Percentiles rank a stretch among this genome's conserved stretches.
These are phyloP conservation scores for Orbilia quercus DNA, from an alignment of 2,329 filamentous ascomycete species.

Conservation along the genomic window DNA sequence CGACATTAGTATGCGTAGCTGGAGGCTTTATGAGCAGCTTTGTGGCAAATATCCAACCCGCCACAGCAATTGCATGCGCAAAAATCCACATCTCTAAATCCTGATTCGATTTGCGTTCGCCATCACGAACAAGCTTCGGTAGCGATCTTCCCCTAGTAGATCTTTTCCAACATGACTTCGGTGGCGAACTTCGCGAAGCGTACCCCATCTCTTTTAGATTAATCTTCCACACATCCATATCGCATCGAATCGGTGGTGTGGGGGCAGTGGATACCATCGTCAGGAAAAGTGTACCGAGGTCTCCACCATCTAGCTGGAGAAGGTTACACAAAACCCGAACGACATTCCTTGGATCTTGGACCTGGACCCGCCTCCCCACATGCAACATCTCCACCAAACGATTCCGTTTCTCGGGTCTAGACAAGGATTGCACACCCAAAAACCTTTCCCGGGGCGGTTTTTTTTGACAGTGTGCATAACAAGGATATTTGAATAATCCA, in stretches of 20 bases:
- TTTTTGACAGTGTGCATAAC: constrained; percentile 5
- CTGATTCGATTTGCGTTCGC: neutral
- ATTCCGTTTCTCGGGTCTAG: constrained; percentile 5
- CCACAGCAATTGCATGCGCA: constrained; percentile 1
- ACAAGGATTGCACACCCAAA: constrained; percentile 13
- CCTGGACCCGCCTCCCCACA: constrained; percentile 20
- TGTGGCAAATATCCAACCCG: constrained; percentile 10
- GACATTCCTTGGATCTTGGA: constrained; percentile 19
- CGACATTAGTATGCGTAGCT: neutral
- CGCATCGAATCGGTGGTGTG: too few species aligned
- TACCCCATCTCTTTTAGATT: neutral
- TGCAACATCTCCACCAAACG: constrained; percentile 11
- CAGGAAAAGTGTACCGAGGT: neutral
- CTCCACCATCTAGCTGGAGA: constrained; percentile 19
- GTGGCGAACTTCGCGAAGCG: too few species aligned
- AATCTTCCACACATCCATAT: neutral
- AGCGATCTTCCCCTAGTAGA: neutral
- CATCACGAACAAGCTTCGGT: neutral
- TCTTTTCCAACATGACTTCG: neutral
- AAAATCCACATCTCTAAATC: constrained; percentile 9
- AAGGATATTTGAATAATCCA: constrained; percentile 6
- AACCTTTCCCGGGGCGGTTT: neutral
- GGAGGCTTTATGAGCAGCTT: constrained; percentile 4
- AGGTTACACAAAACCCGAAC: constrained; percentile 25
- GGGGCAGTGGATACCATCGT: constrained; percentile 6